Evolutionary conservation across 139 green algal genomes (phyloP).

Genomic region (Chlamydomonas sp.): DNA sequence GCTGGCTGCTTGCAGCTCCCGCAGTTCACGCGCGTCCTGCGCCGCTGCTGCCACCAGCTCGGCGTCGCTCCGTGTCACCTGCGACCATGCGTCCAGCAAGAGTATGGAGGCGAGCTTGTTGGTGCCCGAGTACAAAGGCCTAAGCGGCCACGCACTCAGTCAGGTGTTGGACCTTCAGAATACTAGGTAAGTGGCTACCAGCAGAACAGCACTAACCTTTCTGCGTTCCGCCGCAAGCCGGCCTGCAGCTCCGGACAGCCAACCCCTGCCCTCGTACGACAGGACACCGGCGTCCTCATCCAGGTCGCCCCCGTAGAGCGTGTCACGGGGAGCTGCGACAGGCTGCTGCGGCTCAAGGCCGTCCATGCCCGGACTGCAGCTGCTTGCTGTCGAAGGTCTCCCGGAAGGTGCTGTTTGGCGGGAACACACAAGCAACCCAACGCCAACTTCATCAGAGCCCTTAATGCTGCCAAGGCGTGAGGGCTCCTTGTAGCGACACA

Average conservation of each 20-base stretch:
- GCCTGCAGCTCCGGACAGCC: constrained; percentile 8
- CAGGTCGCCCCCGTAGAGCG: neutral
- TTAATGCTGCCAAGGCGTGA: no score
- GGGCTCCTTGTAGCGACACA: no score
- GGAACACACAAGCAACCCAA: no score
- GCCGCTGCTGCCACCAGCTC: constrained; percentile 23
- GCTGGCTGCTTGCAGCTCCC: neutral
- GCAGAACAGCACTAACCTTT: neutral
- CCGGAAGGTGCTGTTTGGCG: no score
- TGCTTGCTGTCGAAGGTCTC: no score
- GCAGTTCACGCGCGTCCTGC: neutral
- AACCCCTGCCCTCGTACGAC: constrained; percentile 4
- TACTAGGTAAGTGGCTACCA: neutral
- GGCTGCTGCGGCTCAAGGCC: neutral
- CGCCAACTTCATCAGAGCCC: no score
- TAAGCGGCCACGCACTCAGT: no score
- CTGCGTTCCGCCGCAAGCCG: constrained; percentile 3
- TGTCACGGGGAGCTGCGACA: neutral
- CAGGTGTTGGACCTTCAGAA: neutral
- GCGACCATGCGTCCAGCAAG: neutral
- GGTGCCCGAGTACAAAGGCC: neutral
- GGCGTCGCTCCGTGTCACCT: neutral
- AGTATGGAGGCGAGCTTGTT: neutral
- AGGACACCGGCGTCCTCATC: neutral
- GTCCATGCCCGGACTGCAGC: no score